Evolutionary conservation across 1,139 yeast species (phyloP), one percentile per base, ranked within the genome.

Genomic region (Zygoascus sp.): DNA sequence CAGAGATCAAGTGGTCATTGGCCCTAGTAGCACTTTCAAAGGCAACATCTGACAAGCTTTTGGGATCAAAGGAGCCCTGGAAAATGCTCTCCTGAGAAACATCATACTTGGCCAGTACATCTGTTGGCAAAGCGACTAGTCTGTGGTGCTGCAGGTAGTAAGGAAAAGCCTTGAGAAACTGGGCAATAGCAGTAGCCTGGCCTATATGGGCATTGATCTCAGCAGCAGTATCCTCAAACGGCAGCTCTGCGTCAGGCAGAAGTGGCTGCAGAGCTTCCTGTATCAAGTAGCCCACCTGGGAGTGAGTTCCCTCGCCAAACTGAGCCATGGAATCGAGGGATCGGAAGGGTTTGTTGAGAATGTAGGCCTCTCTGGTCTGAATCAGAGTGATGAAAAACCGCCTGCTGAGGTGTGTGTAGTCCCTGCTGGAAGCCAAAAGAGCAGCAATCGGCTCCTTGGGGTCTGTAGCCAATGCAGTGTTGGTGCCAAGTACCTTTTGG

Each of bases 141-240:
- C 77, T 76, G 37, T 76, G 71, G 37, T 69, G 60, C 11, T 64
- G 58, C 0, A 85, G 81, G 62, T 80, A 82, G 63, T 75, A 85
- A 20, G 72, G 70, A 47, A 81, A 63, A 0, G 86, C 88, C 45
- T 83, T 69, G 10, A 87, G 71, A 68, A 80, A 73, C 1, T 85
- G 74, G 1, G 88, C 81, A 5, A 87, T 72, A 0, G 89, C 82
- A 1, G 83, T 79, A 1, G 94, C 86, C 61, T 87, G 95, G 3
- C 96, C 96, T 28, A 86, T 68, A 63, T 87, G 95, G 0, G 94
- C 95, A 17, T 83, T 77, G 20, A 84, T 76, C 53, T 84, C 89
- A 5, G 68, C 64, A 37, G 62, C 59, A 19, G 22, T 32, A n/a
- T 44, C 42, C 32, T 21, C 22, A 9, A 20, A 21, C 19, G 32